These are phyloP conservation scores for Ceratocystis papillata DNA, from an alignment of 2,329 filamentous ascomycete genomes.

Conservation along the genomic window DNA sequence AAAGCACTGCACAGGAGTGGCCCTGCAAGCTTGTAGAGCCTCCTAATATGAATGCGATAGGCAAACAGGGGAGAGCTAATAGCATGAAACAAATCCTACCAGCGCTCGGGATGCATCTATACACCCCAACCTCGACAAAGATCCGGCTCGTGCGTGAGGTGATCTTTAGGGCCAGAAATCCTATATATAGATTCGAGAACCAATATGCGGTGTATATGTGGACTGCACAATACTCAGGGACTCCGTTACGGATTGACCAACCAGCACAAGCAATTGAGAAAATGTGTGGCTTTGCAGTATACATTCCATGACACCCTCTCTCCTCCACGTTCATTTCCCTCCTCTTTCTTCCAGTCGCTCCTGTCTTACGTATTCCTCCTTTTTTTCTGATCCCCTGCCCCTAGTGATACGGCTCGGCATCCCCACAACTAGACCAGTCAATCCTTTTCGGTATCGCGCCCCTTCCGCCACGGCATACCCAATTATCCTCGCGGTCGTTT, in stretches of 20 bases:
- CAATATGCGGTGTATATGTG: not conserved
- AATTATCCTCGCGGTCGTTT: not conserved
- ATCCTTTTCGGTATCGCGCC: constrained; percentile 2
- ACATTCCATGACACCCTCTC: not conserved
- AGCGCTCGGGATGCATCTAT: not conserved
- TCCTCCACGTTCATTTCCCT: not conserved
- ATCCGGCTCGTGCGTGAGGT: not conserved
- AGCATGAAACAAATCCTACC: not conserved
- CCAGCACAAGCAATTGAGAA: not conserved
- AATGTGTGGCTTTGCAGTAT: not conserved
- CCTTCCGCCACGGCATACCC: not conserved
- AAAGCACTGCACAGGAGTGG: not conserved
- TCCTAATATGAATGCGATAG: not conserved
- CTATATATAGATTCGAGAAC: not conserved
- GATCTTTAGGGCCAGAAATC: not conserved
- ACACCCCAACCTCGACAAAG: not conserved
- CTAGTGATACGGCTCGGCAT: constrained; percentile 2
- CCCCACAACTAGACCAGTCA: not conserved
- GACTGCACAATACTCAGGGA: not conserved
- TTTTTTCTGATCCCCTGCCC: not conserved
- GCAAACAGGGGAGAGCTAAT: not conserved
- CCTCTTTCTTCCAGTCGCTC: not conserved
- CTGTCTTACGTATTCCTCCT: not conserved
- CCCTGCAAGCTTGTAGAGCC: not conserved
- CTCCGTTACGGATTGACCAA: not conserved